Base-by-base conservation (phyloP, 768 basidiomycete species). In the Tricholomella constricta region DNA sequence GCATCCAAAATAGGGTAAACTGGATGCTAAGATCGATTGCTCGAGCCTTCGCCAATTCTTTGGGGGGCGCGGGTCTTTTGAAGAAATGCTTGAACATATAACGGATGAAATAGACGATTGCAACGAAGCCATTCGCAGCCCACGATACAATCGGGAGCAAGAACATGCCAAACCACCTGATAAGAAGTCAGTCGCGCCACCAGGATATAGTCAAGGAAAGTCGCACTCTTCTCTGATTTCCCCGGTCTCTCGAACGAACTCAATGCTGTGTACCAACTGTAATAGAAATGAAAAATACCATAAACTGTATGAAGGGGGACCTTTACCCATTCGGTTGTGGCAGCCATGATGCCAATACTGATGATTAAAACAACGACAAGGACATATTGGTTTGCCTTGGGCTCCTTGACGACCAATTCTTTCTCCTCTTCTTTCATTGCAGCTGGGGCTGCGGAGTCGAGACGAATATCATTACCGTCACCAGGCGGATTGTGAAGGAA, bases 21-120 rank as follows among this genome's bases (percentile, higher is more conserved):
- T 91, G 89, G 51, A 90, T 88, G 61, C 83, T 85, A 41, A 89
- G 75, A 63, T 91, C 89, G 52, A 91, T 91, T 5, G 87, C 83
- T 20, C 83, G 78, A 1, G 78, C 85, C 62, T 81, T 82, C 0
- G 88, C 88, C 19, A 88, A 70, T n/a, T 78, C 75, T 5, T 74
- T 72, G 1, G 85, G 85, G 14, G 80, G 70, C 0, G 72, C 70
- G 4, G 72, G 66, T 34, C 68, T 65, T 9, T 64, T 62, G 61
- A 80, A 70, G 56, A 78, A 65, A 48, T 76, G 70, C 32, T 70
- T 70, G 46, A 78, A 62, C 32, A 71, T 45, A 35, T 73, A 75
- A 20, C 76, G 78, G 25, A 80, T 25, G 67, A 85, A 88, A 66
- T 79, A 85, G 14, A 78, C 71, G 23, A 83, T 67, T 0, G 86